Evolutionary conservation across 2,329 filamentous ascomycete genomes (phyloP).

Genomic region (Acrocalymma vagum): DNA sequence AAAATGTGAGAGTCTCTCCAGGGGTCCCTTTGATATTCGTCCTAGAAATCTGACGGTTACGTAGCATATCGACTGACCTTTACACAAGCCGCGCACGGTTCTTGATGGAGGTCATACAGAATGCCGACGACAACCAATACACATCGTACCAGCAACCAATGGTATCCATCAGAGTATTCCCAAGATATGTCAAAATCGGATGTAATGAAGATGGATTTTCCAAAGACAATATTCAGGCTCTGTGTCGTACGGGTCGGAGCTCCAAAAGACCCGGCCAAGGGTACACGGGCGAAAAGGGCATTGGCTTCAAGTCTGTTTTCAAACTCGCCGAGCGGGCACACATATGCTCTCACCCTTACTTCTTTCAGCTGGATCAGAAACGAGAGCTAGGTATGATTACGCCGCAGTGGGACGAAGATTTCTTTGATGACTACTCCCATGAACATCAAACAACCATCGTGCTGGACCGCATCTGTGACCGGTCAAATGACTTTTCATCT

Average conservation of each 20-base stretch:
- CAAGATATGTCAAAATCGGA: constrained; percentile 5
- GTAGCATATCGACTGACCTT: constrained; percentile 8
- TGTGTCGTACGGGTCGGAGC: constrained; percentile 9
- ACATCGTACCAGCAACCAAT: constrained; percentile 2
- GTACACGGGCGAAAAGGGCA: constrained; percentile 43
- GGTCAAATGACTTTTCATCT: constrained; percentile 1
- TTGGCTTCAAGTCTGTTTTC: constrained; percentile 49
- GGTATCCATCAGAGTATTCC: constrained; percentile 2
- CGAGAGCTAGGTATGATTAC: constrained; percentile 10
- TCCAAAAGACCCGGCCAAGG: constrained; percentile 20
- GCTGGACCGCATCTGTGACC: constrained; percentile 5
- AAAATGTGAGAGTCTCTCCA: constrained; percentile 2
- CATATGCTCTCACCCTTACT: constrained; percentile 10
- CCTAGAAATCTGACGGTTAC: not conserved
- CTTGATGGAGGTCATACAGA: constrained; percentile 12
- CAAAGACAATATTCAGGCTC: constrained; percentile 5
- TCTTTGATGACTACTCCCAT: constrained; percentile 1
- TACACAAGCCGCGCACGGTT: constrained; percentile 8
- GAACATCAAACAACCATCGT: constrained; percentile 8
- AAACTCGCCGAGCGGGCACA: constrained; percentile 29
- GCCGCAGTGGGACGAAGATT: constrained; percentile 9
- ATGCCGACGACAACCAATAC: constrained; percentile 13
- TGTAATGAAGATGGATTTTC: constrained; percentile 11
- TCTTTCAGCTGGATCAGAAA: constrained; percentile 11
- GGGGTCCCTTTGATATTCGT: not conserved